These are phyloP conservation scores for Dimargaris xerosporica DNA, from an alignment of 192 early-diverging fungal species.

Conservation along the genomic window DNA sequence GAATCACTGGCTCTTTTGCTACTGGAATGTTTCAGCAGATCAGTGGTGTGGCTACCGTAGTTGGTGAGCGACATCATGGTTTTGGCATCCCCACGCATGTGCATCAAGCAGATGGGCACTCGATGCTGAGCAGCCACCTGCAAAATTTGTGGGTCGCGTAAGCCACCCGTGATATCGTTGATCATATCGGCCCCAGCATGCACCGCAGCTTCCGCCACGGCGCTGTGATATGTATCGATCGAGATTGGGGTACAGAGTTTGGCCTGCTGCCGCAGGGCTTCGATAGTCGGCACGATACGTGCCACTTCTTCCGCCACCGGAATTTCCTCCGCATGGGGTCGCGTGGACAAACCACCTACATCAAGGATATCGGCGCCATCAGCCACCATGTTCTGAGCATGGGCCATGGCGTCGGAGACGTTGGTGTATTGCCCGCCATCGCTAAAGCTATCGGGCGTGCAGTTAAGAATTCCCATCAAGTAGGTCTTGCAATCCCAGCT, in stretches of 20 bases:
- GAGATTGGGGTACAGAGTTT: constrained; percentile 54
- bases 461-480: constrained; percentile 95
- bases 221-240: constrained; percentile 80
- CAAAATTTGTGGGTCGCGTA: constrained; percentile 63
- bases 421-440: constrained; percentile 69
- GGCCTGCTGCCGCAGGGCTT: constrained; percentile 44
- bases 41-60: constrained; percentile 50
- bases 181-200: constrained; percentile 82
- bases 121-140: constrained; percentile 55
- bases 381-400: constrained; percentile 47
- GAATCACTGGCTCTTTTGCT: constrained; percentile 17
- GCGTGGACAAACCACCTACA: constrained; percentile 89
- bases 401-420: constrained; percentile 44
- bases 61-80: constrained; percentile 67
- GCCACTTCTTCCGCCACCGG: constrained; percentile 57
- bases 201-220: constrained; percentile 74
- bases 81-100: constrained; percentile 88
- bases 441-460: constrained; percentile 92
- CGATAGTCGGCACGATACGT: constrained; percentile 79
- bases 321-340: constrained; percentile 65
- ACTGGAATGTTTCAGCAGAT: constrained; percentile 4
- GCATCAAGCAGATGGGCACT: constrained; percentile 87
- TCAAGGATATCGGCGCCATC: constrained; percentile 86
- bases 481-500: constrained; percentile 48
- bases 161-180: constrained; percentile 91